These are phyloP conservation scores for Aspergillus coremiiformis DNA, from an alignment of 495 filamentous ascomycete species.

Conservation along the genomic window DNA sequence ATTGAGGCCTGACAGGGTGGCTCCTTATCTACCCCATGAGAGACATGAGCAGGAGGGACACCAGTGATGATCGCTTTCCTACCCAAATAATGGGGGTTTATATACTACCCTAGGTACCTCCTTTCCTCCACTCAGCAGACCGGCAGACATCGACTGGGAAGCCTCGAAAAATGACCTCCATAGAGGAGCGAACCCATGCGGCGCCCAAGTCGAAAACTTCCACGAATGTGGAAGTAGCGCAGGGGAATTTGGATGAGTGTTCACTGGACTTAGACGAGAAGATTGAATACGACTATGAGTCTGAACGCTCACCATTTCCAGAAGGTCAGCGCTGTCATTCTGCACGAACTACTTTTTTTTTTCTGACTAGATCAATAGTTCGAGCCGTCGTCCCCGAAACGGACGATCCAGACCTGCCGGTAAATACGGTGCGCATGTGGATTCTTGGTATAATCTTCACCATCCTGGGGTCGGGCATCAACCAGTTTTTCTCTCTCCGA, in stretches of 20 bases:
- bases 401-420: constrained; percentile 35
- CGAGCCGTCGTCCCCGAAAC: constrained; percentile 31
- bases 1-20: not conserved
- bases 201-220: constrained; percentile 9
- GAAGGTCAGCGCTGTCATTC: constrained; percentile 22
- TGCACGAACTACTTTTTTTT: not conserved
- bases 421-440: constrained; percentile 73
- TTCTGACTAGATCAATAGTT: constrained; percentile 9
- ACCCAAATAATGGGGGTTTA: no score
- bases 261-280: constrained; percentile 19
- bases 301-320: constrained; percentile 28
- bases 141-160: not conserved
- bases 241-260: constrained; percentile 23
- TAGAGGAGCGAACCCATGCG: constrained; percentile 8
- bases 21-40: not conserved
- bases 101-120: no score
- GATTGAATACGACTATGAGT: constrained; percentile 30
- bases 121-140: not conserved
- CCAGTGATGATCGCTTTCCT: no score
- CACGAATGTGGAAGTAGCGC: constrained; percentile 20
- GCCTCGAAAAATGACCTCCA: constrained; percentile 12
- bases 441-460: constrained; percentile 68
- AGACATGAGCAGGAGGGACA: no score
- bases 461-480: constrained; percentile 73
- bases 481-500: constrained; percentile 77